Evolutionary conservation across 192 early-diverging fungal genomes (phyloP).

Genomic region (Backusella sp.): DNA sequence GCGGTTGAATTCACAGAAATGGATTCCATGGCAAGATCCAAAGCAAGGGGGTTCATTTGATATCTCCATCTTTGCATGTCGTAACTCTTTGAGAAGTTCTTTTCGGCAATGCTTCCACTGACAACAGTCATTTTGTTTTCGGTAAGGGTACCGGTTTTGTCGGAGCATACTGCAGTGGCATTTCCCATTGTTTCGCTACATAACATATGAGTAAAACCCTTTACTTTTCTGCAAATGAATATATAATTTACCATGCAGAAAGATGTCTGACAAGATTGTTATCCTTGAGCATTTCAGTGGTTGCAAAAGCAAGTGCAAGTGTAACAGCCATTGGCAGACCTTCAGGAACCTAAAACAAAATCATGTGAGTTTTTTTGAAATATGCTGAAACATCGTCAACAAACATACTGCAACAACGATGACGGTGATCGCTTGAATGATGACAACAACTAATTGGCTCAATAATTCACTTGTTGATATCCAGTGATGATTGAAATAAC

Average conservation of each 20-base stretch:
- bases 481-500: conserved; percentile 54
- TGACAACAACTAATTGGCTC: conserved; percentile 62
- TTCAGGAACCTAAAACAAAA: conserved; percentile 52
- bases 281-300: conserved; percentile 79
- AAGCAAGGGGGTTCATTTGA: conserved; percentile 45
- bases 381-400: neutral
- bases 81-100: neutral
- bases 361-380: neutral
- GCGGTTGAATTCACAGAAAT: conserved; percentile 78
- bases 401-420: conserved; percentile 72
- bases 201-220: neutral
- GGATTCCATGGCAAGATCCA: conserved; percentile 47
- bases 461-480: conserved; percentile 54
- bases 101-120: conserved; percentile 16
- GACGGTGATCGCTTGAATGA: conserved; percentile 81
- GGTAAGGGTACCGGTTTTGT: conserved; percentile 88
- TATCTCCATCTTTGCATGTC: conserved; percentile 6
- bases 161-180: conserved; percentile 80
- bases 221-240: neutral
- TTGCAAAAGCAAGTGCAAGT: conserved; percentile 79
- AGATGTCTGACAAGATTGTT: conserved; percentile 82
- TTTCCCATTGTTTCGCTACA: conserved; percentile 79
- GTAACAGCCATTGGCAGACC: conserved; percentile 89
- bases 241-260: conserved; percentile 47
- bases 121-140: conserved; percentile 82